Conservation (phyloP, 1,284 basidiomycete species). For the Cryptococcus deneoformans region DNA sequence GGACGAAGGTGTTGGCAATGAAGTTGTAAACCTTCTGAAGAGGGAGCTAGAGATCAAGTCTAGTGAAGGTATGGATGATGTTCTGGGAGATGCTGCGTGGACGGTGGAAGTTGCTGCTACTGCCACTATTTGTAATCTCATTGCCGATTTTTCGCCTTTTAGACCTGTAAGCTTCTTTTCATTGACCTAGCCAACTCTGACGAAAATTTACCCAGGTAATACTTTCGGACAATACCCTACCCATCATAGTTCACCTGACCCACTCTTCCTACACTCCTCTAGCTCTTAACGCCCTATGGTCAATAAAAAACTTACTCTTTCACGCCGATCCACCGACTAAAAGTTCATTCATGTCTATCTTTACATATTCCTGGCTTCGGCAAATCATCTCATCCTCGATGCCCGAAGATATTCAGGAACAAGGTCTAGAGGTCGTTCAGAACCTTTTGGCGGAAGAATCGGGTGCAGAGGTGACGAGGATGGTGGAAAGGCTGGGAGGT, state of each 20-base stretch:
- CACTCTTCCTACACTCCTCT: slow-evolving; percentile 58
- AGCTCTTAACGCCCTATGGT: slow-evolving; percentile 70
- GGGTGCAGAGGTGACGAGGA: neutral
- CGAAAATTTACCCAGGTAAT: slow-evolving; percentile 52
- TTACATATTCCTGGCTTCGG: slow-evolving; percentile 58
- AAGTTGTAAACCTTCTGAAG: slow-evolving; percentile 61
- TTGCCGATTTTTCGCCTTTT: slow-evolving; percentile 82
- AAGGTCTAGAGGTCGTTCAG: slow-evolving; percentile 41
- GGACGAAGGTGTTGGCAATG: slow-evolving; percentile 72
- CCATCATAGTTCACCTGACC: slow-evolving; percentile 60
- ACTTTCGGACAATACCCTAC: slow-evolving; percentile 63
- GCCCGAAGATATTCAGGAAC: slow-evolving; percentile 27
- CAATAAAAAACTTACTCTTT: slow-evolving; percentile 73
- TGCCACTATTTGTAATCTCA: slow-evolving; percentile 74
- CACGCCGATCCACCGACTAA: slow-evolving; percentile 62
- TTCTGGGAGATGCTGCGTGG: slow-evolving; percentile 58
- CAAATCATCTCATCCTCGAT: slow-evolving; percentile 19
- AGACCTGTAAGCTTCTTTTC: slow-evolving; percentile 55
- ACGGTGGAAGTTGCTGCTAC: slow-evolving; percentile 70
- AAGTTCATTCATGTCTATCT: slow-evolving; percentile 58
- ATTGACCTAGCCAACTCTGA: neutral
- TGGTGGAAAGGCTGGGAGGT: neutral
- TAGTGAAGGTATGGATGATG: slow-evolving; percentile 34
- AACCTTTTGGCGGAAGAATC: slow-evolving; percentile 43
- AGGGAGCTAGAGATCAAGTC: slow-evolving; percentile 26